Evolutionary conservation across 805 yeast genomes (phyloP), one percentile per base, ranked within the genome.

Genomic region (Spencermartinsiella europaea): DNA sequence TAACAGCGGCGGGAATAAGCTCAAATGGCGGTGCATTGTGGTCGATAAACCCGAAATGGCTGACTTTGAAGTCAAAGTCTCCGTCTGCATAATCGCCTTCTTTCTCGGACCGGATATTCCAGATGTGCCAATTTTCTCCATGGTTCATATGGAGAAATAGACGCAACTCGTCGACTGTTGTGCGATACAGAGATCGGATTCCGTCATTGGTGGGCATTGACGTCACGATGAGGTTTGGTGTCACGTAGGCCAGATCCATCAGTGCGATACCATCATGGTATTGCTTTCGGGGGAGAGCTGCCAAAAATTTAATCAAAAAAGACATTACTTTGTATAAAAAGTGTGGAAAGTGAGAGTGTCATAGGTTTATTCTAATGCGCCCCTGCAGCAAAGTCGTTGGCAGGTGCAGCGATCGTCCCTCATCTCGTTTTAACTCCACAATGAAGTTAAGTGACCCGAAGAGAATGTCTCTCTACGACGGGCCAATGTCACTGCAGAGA

Each of bases 21-120:
- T 62, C 49, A 40, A 90, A 73, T 1, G 87, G 75, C 0, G 95
- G 86, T 0, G 93, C 80, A 41, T 76, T 74, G 61, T 90, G 96
- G 61, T 91, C 97, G 8, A 80, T 74, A 66, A 84, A 81, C 0
- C 89, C 93, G 45, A 58, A 65, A 46, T 69, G 67, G 15, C 60
- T 49, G 15, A 78, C 74, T 36, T 44, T 22, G 22, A 51, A 55
- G 36, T 59, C 62, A 31, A 69, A 53, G 14, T 63, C 68, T 1
- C 51, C 54, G 17, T 71, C 71, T 7, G 74, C 74, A 20, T 67
- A 65, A 10, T 50, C 56, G 20, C 69, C 68, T 16, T 65, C 62
- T 0, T 72, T 72, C 40, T 84, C 93, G 4, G 75, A 78, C 50
- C 89, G 71, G 28, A 89, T 70, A 58, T 86, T 86, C 76, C 83